Evolutionary conservation across 345 rosid species (phyloP).

Genomic region (Psidium guajava): DNA sequence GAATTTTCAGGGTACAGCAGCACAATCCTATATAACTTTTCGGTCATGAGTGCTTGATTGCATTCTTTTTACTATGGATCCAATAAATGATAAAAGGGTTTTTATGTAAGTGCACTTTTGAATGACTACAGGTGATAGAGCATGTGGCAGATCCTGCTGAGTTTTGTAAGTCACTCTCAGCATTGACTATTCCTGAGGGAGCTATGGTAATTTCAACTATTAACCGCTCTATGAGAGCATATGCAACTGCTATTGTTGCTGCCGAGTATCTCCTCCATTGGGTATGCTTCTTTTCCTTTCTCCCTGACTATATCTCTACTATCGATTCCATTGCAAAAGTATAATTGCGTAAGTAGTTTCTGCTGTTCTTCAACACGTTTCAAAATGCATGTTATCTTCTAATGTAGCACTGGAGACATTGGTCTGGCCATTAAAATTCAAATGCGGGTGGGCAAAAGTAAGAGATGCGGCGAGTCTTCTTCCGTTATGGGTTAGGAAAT

Average conservation of each 20-base stretch:
- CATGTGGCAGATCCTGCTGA: conserved; percentile 88
- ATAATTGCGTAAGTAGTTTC: not conserved
- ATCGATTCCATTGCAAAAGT: not conserved
- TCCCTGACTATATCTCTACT: not conserved
- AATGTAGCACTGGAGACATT: not conserved
- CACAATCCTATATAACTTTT: not conserved
- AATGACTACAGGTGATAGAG: conserved; percentile 65
- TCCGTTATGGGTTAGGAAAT: not conserved
- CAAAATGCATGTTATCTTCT: not conserved
- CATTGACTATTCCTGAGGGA: conserved; percentile 51
- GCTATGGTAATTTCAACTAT: conserved; percentile 75
- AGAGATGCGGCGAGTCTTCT: not conserved
- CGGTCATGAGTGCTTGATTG: not conserved
- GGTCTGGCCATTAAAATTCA: not conserved
- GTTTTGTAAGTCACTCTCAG: conserved; percentile 81
- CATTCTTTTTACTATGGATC: not conserved
- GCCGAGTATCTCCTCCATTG: conserved; percentile 85
- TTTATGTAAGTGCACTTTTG: not conserved
- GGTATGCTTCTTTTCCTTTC: conserved; percentile 30
- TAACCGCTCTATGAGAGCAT: conserved; percentile 81
- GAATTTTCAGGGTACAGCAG: not conserved
- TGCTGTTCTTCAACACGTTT: not conserved
- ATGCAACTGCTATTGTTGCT: conserved; percentile 72
- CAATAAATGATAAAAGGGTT: not conserved
- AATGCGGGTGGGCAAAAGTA: not conserved